Percentiles rank a stretch among this genome's conserved stretches.
Conservation (phyloP, 805 yeast genomes). For the Nakazawaea laoshanensis region DNA sequence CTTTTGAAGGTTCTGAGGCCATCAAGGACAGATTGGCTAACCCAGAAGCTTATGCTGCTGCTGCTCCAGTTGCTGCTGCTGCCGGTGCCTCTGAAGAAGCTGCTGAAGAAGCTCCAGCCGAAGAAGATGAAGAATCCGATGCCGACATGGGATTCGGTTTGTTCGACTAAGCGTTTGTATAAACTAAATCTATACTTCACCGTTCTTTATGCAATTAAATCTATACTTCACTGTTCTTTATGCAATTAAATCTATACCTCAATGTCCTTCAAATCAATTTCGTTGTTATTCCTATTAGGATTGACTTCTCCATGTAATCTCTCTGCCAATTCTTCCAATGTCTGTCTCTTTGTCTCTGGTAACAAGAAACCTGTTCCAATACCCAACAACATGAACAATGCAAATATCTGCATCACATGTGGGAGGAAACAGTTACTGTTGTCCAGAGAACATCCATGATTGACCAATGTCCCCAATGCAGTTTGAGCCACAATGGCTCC, state of each 20-base stretch:
- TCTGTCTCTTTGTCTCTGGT: constrained; percentile 78
- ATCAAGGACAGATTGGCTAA: constrained; percentile 99
- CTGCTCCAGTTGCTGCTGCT: constrained; percentile 96
- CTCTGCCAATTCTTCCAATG: constrained; percentile 69
- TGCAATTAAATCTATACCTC: not conserved
- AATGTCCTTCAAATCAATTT: constrained; percentile 2
- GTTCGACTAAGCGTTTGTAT: constrained; percentile 65
- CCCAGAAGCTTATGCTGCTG: constrained; percentile 99
- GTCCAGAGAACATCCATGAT: constrained; percentile 56
- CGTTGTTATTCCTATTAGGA: constrained; percentile 8
- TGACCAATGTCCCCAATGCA: constrained; percentile 63
- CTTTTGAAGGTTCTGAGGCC: constrained; percentile 98
- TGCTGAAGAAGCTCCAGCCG: constrained; percentile 70
- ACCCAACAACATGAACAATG: constrained; percentile 75
- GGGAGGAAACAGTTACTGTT: constrained; percentile 64
- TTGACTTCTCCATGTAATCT: constrained; percentile 64
- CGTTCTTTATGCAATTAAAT: not conserved
- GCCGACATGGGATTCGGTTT: constrained; percentile 98
- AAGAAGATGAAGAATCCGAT: constrained; percentile 50
- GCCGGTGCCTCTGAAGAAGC: constrained; percentile 51
- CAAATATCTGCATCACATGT: constrained; percentile 79
- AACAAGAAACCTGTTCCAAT: constrained; percentile 46
- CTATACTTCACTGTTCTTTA: not conserved
- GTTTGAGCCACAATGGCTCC: constrained; percentile 65
- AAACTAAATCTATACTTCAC: not conserved